Evolutionary conservation across 352 stramenopile species (phyloP).

Genomic region (Phytopythium ostracodes): DNA sequence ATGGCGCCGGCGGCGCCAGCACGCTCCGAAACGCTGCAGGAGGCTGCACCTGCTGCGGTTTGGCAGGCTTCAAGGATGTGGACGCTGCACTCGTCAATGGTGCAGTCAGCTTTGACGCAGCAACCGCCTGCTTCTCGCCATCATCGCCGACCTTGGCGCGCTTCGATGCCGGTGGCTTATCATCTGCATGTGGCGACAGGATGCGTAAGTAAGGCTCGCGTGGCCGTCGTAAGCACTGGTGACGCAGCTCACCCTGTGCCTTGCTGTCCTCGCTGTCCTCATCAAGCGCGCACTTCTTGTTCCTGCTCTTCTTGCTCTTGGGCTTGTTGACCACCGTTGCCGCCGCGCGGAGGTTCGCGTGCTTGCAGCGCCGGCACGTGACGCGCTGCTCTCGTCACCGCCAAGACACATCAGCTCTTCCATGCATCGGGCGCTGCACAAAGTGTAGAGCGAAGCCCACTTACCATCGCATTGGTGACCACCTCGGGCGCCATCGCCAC

Average conservation of each 20-base stretch:
- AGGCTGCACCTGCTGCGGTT: not conserved
- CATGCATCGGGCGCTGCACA: not conserved
- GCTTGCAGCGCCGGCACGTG: slow-evolving; percentile 49
- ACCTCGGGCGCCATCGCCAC: not conserved
- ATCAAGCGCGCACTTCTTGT: slow-evolving; percentile 10
- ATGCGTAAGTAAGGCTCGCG: not conserved
- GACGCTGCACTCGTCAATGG: not conserved
- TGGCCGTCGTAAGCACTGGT: not conserved
- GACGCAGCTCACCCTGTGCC: not conserved
- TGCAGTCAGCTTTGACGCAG: not conserved
- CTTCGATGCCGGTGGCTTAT: slow-evolving; percentile 15
- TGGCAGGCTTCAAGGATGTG: not conserved
- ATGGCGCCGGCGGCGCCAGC: slow-evolving; percentile 39
- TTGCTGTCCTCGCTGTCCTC: not conserved
- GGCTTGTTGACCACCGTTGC: slow-evolving; percentile 43
- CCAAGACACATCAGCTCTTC: too few relatives aligned
- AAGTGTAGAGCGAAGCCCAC: not conserved
- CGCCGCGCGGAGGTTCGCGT: slow-evolving; percentile 40
- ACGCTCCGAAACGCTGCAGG: slow-evolving; percentile 19
- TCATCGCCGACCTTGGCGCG: slow-evolving; percentile 17
- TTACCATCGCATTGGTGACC: not conserved
- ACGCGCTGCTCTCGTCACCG: slow-evolving; percentile 25
- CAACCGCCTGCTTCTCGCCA: not conserved
- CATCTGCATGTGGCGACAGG: not conserved
- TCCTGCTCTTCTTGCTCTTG: slow-evolving; percentile 52